Percentiles rank a stretch among this genome's conserved stretches.
Conservation (phyloP, 179 eudicot genomes). For the Drosera spatulata region DNA sequence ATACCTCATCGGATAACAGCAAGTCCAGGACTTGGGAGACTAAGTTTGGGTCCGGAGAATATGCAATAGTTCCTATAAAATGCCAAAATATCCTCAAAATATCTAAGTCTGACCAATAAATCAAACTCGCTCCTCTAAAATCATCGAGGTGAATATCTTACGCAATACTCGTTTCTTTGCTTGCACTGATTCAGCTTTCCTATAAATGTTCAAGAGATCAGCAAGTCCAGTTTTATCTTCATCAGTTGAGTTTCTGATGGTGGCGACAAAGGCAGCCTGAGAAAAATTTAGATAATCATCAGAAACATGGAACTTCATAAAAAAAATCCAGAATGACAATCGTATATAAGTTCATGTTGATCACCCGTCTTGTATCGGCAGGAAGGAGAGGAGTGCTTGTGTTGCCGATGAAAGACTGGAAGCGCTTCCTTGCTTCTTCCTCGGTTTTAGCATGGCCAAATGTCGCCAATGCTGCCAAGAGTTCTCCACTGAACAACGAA, state of each 20-base stretch:
- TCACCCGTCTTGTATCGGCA: conserved; percentile 18
- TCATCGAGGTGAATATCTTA: conserved; percentile 5
- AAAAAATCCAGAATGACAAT: background rate
- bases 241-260: conserved; percentile 14
- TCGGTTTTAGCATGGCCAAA: conserved; percentile 19
- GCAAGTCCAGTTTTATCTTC: conserved; percentile 12
- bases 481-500: conserved; percentile 19
- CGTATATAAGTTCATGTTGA: background rate
- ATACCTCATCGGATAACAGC: conserved; percentile 19
- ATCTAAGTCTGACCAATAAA: background rate
- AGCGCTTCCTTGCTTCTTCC: conserved; percentile 22
- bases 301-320: background rate
- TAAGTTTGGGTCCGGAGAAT: conserved; percentile 22
- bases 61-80: conserved; percentile 20
- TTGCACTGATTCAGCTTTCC: conserved; percentile 15
- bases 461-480: conserved; percentile 18
- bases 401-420: conserved; percentile 15
- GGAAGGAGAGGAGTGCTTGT: conserved; percentile 14
- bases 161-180: conserved; percentile 21
- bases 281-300: background rate
- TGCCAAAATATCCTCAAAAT: background rate
- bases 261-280: conserved; percentile 21
- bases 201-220: conserved; percentile 17
- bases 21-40: conserved; percentile 24
- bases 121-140: background rate